These are phyloP conservation scores for Globisporangium yorkense DNA, from an alignment of 352 stramenopile genomes.

Conservation along the genomic window DNA sequence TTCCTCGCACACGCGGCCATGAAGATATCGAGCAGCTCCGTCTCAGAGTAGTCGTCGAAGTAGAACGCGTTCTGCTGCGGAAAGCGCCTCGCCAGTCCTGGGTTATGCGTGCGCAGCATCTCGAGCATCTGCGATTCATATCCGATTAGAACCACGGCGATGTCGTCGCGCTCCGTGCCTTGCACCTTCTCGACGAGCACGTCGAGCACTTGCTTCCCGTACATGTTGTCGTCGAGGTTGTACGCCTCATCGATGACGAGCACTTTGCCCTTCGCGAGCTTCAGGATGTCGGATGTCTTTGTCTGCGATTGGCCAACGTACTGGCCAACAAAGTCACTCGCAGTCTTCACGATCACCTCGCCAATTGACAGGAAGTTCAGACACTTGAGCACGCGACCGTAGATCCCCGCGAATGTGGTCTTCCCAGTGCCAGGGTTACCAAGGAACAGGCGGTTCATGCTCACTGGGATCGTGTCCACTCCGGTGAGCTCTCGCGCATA, in stretches of 20 bases:
- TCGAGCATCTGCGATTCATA: slow-evolving; percentile 89
- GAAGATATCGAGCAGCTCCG: slow-evolving; percentile 77
- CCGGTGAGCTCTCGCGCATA: slow-evolving; percentile 80
- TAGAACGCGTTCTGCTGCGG: slow-evolving; percentile 83
- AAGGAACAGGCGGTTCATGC: slow-evolving; percentile 87
- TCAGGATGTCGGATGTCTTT: slow-evolving; percentile 83
- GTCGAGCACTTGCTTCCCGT: slow-evolving; percentile 75
- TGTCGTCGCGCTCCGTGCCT: slow-evolving; percentile 81
- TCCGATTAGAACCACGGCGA: slow-evolving; percentile 89
- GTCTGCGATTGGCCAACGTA: slow-evolving; percentile 82
- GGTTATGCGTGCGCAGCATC: slow-evolving; percentile 88
- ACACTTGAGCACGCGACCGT: slow-evolving; percentile 82
- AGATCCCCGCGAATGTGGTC: slow-evolving; percentile 88
- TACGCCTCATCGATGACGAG: slow-evolving; percentile 94
- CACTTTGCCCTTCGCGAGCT: slow-evolving; percentile 83
- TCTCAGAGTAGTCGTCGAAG: slow-evolving; percentile 91
- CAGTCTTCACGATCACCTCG: slow-evolving; percentile 84
- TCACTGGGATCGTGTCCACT: slow-evolving; percentile 47
- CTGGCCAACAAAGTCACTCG: slow-evolving; percentile 81
- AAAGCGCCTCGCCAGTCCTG: slow-evolving; percentile 84
- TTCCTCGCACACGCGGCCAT: slow-evolving; percentile 42
- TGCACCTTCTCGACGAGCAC: slow-evolving; percentile 91
- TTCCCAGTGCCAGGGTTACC: slow-evolving; percentile 91
- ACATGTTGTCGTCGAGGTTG: slow-evolving; percentile 70
- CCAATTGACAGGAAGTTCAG: slow-evolving; percentile 89